phyloP scores from a whole-genome alignment of 1,139 yeast genomes.

The Fermentozyma sake region DNA sequence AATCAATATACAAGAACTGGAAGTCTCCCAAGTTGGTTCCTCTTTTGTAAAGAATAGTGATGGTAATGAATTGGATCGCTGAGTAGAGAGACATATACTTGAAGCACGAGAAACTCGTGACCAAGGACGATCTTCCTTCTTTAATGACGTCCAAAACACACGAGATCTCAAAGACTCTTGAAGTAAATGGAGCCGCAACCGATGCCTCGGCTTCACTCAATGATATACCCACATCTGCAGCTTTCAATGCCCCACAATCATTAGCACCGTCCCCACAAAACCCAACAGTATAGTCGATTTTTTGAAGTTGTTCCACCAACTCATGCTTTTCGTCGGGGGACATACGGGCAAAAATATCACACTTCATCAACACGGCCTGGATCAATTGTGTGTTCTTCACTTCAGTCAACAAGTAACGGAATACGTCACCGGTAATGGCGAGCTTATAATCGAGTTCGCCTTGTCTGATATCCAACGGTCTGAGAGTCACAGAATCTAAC shows the following conservation, averaged over 20 bases:
- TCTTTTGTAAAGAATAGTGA: constrained; percentile 74
- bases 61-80: constrained; percentile 90
- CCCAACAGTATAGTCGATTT: constrained; percentile 85
- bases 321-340: constrained; percentile 99
- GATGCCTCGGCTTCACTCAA: constrained; percentile 97
- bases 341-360: constrained; percentile 90
- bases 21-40: constrained; percentile 97
- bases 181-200: constrained; percentile 97
- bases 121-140: constrained; percentile 93
- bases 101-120: constrained; percentile 93
- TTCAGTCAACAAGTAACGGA: constrained; percentile 67
- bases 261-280: constrained; percentile 98
- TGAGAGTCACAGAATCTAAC: constrained; percentile 61
- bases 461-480: constrained; percentile 37
- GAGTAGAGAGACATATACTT: constrained; percentile 96
- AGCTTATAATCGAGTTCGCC: constrained; percentile 47
- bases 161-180: constrained; percentile 81
- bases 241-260: constrained; percentile 96
- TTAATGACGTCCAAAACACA: constrained; percentile 87
- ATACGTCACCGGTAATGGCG: constrained; percentile 91
- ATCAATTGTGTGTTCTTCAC: constrained; percentile 35
- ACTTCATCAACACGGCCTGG: constrained; percentile 63
- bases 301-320: constrained; percentile 80
- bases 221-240: constrained; percentile 96
- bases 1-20: constrained; percentile 90